Evolutionary conservation across 1,284 basidiomycete genomes (phyloP).

Genomic region (Binderoboletus segoi): DNA sequence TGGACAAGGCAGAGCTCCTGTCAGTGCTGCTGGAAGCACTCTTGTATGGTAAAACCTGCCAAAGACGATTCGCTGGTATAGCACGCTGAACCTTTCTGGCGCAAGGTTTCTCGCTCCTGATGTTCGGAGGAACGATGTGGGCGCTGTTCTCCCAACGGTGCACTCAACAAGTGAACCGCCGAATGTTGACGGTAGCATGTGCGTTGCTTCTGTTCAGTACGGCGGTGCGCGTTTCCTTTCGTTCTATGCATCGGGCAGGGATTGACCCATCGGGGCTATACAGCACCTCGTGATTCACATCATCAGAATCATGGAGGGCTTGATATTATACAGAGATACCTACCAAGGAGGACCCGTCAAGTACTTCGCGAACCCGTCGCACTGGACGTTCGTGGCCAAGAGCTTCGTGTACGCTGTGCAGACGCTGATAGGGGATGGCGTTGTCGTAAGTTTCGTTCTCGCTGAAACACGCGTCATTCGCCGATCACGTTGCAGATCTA

Average conservation of each 20-base stretch:
- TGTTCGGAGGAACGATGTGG: slow-evolving; percentile 10
- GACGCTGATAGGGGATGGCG: background rate
- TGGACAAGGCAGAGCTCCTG: slow-evolving; percentile 13
- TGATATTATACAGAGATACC: background rate
- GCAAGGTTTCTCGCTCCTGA: slow-evolving; percentile 9
- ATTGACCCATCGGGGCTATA: background rate
- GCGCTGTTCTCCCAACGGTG: background rate
- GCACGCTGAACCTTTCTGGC: background rate
- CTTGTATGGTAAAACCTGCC: background rate
- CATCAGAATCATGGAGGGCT: background rate
- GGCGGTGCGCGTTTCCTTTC: background rate
- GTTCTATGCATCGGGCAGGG: background rate
- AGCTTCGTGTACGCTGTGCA: background rate
- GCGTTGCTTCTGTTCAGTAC: slow-evolving; percentile 5
- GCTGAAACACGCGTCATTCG: background rate
- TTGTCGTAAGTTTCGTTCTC: background rate
- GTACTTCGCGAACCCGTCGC: background rate
- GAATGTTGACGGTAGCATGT: slow-evolving; percentile 2
- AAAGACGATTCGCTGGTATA: background rate
- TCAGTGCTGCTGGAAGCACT: slow-evolving; percentile 3
- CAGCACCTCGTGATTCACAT: slow-evolving; percentile 1
- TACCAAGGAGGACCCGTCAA: background rate
- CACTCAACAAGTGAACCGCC: background rate
- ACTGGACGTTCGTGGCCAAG: background rate
- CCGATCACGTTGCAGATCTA: background rate